These are phyloP conservation scores for Alloteropsis semialata DNA, from an alignment of 176 grass and related monocot species.

Conservation along the genomic window DNA sequence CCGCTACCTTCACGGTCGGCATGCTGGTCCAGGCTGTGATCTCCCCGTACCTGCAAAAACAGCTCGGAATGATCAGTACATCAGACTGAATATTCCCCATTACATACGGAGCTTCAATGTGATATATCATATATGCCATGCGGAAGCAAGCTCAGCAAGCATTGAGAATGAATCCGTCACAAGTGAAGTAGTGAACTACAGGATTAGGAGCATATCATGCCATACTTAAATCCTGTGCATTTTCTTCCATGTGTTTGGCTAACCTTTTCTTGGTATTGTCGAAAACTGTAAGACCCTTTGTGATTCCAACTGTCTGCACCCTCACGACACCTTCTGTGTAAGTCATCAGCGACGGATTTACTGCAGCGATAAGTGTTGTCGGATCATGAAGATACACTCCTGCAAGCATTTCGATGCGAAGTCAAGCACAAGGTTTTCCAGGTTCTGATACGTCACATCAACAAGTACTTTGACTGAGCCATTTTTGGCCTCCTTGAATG, in stretches of 20 bases:
- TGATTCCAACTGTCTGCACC: constrained; percentile 84
- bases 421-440: constrained; percentile 18
- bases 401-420: constrained; percentile 43
- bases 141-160: background rate
- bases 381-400: constrained; percentile 96
- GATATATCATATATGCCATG: background rate
- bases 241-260: background rate
- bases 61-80: background rate
- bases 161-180: background rate
- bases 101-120: background rate
- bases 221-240: background rate
- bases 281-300: constrained; percentile 75
- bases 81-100: background rate
- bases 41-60: constrained; percentile 58
- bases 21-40: constrained; percentile 64
- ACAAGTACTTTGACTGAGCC: background rate
- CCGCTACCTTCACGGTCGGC: constrained; percentile 83
- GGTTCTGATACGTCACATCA: background rate
- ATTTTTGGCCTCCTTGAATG: background rate
- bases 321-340: constrained; percentile 83
- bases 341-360: constrained; percentile 85
- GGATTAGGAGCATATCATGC: background rate
- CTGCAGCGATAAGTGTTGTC: constrained; percentile 66
- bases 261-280: constrained; percentile 87
- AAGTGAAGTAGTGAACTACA: background rate